Evolutionary conservation across 2,329 filamentous ascomycete genomes (phyloP).

Genomic region (Sordariomycetes sp.): DNA sequence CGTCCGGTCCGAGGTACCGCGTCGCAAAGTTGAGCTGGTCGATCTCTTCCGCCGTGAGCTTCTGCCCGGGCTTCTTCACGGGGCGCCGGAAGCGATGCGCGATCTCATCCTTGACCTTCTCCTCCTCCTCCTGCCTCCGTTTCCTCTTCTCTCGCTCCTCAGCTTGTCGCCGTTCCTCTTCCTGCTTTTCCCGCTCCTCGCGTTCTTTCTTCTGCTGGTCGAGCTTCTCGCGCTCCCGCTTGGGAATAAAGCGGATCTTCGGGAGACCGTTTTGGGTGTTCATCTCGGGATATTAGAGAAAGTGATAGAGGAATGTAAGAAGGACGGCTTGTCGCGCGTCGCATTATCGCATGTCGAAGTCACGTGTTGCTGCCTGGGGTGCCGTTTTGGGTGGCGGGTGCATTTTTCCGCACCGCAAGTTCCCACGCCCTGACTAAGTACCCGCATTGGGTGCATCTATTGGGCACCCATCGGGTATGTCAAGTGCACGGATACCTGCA

Average conservation of each 20-base stretch:
- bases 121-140: slow-evolving; percentile 2
- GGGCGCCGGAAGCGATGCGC: not conserved
- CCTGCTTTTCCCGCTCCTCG: slow-evolving; percentile 41
- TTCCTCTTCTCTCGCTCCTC: slow-evolving; percentile 1
- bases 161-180: slow-evolving; percentile 38
- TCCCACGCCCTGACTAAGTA: too few relatives aligned
- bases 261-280: slow-evolving; percentile 19
- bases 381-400: too few relatives aligned
- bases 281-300: not conserved
- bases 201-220: slow-evolving; percentile 67
- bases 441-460: too few relatives aligned
- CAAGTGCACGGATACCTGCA: too few relatives aligned
- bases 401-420: too few relatives aligned
- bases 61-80: slow-evolving; percentile 4
- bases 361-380: too few relatives aligned
- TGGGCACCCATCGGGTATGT: too few relatives aligned
- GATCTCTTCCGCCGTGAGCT: slow-evolving; percentile 36
- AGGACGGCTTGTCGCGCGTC: not conserved
- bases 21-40: slow-evolving; percentile 65
- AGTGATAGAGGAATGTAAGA: not conserved
- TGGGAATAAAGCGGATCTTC: slow-evolving; percentile 81
- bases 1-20: slow-evolving; percentile 83
- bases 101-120: slow-evolving; percentile 3
- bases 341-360: not conserved
- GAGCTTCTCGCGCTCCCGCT: slow-evolving; percentile 66